Evolutionary conservation across 2,329 filamentous ascomycete genomes (phyloP), one percentile per base, ranked within the genome.

Genomic region (Aspergillus arachidicola): DNA sequence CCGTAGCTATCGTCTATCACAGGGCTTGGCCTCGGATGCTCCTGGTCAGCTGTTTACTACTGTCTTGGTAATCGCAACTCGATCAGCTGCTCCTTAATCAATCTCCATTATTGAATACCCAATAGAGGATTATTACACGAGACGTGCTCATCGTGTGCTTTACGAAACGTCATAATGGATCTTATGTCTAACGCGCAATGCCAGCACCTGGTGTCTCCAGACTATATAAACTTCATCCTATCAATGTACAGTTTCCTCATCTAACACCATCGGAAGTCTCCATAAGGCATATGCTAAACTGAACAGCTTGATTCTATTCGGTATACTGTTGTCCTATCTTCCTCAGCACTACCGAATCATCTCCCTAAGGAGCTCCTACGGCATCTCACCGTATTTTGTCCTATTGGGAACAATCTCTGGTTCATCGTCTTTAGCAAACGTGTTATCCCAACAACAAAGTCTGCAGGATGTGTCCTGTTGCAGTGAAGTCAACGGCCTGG

Each of bases 301-400:
- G 61, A 54, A 28, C 62, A 87, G 85, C 66, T 79, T 96, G 72
- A 92, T 98, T 70, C 84, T 98, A 65, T 76, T 96, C 70, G 94
- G 94, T 62, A 94, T 98, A 71, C 84, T 97, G 65, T 81, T 96
- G 63, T 98, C 94, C 38, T 99, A 99, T 81, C 85, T 98, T 2
- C 95, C 95, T 0, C 95, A 99, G 76, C 94, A 98, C 79, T 87
- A 91, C 77, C 93, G 95, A 73, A 98, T 99, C 79, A 92, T 97
- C 69, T 84, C 86, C 46, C 88, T 93, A 60, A 87, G 89, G 65
- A 95, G 92, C 16, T 96, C 94, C 26, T 94, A 96, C 77, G 95
- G 95, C 66, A 94, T 99, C 66, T 97, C 94, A 34, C 94, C 95
- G 10, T 95, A 94, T 79, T 99, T 97, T 75, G 89, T 99, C 67